These are phyloP conservation scores for Thermochaetoides dissita DNA, from an alignment of 2,329 filamentous ascomycete species.

Conservation along the genomic window DNA sequence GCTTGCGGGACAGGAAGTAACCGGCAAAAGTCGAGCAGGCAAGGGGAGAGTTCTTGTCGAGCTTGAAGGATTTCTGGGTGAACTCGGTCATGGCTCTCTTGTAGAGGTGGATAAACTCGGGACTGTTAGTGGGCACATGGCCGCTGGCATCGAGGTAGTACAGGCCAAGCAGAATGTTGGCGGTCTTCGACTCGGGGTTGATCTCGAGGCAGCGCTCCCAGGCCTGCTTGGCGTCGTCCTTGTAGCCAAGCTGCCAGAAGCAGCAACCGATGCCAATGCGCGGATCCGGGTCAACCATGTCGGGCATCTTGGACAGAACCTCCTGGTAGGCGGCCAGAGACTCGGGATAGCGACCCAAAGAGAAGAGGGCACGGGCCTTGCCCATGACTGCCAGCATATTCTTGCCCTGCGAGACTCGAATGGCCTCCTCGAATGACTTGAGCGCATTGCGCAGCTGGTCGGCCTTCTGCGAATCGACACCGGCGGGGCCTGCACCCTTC, in stretches of 20 bases:
- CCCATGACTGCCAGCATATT: slow-evolving; percentile 92
- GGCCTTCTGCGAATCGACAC: slow-evolving; percentile 56
- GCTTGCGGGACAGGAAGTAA: slow-evolving; percentile 77
- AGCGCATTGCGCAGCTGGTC: slow-evolving; percentile 74
- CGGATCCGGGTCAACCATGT: slow-evolving; percentile 82
- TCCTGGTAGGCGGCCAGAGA: slow-evolving; percentile 77
- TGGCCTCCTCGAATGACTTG: slow-evolving; percentile 90
- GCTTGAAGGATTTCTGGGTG: slow-evolving; percentile 83
- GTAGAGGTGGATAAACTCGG: slow-evolving; percentile 72
- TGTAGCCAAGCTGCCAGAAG: slow-evolving; percentile 91
- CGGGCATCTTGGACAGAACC: slow-evolving; percentile 71
- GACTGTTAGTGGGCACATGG: slow-evolving; percentile 67
- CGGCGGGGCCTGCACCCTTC: slow-evolving; percentile 34
- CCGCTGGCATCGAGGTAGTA: slow-evolving; percentile 82
- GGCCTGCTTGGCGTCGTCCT: slow-evolving; percentile 76
- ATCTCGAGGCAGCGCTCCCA: slow-evolving; percentile 83
- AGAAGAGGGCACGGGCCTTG: slow-evolving; percentile 74
- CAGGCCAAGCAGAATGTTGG: slow-evolving; percentile 76
- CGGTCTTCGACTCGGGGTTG: slow-evolving; percentile 70
- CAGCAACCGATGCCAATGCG: slow-evolving; percentile 93
- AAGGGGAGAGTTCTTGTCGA: slow-evolving; percentile 80
- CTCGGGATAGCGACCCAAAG: slow-evolving; percentile 72
- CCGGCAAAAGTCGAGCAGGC: slow-evolving; percentile 81
- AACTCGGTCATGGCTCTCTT: slow-evolving; percentile 91
- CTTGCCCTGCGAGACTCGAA: slow-evolving; percentile 66